phyloP scores from a whole-genome alignment of 768 basidiomycete species.

The Macrolepiota dolichaula region DNA sequence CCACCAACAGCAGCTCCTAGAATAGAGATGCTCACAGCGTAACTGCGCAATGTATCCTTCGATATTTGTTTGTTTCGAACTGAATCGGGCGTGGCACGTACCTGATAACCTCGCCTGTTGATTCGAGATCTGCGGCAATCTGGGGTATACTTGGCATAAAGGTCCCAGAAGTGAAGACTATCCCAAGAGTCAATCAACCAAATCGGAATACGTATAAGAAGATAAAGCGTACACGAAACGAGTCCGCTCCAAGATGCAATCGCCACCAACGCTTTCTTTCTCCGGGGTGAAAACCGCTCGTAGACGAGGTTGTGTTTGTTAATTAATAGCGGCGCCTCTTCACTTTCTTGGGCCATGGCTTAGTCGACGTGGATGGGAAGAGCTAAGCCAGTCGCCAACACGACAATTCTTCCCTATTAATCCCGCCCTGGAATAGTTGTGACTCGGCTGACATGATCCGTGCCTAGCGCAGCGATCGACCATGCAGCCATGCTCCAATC shows the following conservation, averaged over 20 bases:
- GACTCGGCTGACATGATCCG: too few relatives aligned
- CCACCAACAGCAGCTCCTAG: conserved; percentile 27
- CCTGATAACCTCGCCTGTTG: conserved; percentile 58
- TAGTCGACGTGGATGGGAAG: neutral
- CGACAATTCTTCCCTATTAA: too few relatives aligned
- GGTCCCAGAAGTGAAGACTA: conserved; percentile 66
- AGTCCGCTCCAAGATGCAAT: conserved; percentile 62
- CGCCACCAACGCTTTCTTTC: conserved; percentile 51
- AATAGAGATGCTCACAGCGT: conserved; percentile 33
- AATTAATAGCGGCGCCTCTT: conserved; percentile 27
- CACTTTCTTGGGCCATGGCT: neutral
- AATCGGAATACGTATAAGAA: neutral
- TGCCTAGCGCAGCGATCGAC: too few relatives aligned
- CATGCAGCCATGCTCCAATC: too few relatives aligned
- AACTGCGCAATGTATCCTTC: conserved; percentile 14
- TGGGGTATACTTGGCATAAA: conserved; percentile 76
- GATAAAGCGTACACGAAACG: conserved; percentile 50
- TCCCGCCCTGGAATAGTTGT: too few relatives aligned
- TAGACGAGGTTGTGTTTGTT: conserved; percentile 39
- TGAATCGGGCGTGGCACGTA: conserved; percentile 17
- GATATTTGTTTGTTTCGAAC: neutral
- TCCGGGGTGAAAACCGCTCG: conserved; percentile 46
- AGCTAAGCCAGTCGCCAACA: too few relatives aligned
- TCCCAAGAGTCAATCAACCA: too few relatives aligned
- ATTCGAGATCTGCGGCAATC: conserved; percentile 62